These are phyloP conservation scores for Penicillium digitatum DNA, from an alignment of 2,329 filamentous ascomycete genomes.

Conservation along the genomic window DNA sequence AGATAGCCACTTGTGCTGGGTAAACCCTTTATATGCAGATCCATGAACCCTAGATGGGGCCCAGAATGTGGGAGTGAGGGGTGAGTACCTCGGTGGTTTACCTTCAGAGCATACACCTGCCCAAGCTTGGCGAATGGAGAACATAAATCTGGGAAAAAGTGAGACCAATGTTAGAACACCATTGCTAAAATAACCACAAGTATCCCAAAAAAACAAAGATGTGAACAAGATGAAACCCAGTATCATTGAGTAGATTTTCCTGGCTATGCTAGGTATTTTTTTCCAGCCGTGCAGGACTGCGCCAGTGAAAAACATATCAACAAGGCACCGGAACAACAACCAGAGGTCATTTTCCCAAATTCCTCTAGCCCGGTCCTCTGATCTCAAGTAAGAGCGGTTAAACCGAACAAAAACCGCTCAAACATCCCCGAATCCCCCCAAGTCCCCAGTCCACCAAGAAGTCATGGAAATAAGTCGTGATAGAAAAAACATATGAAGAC, in stretches of 20 bases:
- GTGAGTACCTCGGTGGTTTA: not conserved
- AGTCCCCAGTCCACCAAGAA: slow-evolving; percentile 24
- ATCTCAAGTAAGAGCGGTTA: slow-evolving; percentile 15
- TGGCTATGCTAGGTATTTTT: slow-evolving; percentile 32
- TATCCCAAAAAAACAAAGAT: not conserved
- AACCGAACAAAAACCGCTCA: slow-evolving; percentile 18
- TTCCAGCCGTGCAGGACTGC: slow-evolving; percentile 26
- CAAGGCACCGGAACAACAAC: slow-evolving; percentile 24
- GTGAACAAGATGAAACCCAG: slow-evolving; percentile 29
- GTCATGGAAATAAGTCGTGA: slow-evolving; percentile 28
- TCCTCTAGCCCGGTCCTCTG: slow-evolving; percentile 20
- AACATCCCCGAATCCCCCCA: slow-evolving; percentile 23
- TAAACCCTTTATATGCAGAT: not conserved
- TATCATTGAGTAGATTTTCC: slow-evolving; percentile 34
- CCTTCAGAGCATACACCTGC: not conserved
- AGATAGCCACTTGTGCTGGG: not conserved
- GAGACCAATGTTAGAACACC: slow-evolving; percentile 1
- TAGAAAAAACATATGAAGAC: slow-evolving; percentile 17
- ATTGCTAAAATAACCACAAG: not conserved
- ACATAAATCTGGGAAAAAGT: not conserved
- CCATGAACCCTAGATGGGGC: not conserved
- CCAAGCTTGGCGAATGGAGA: not conserved
- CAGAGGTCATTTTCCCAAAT: slow-evolving; percentile 16
- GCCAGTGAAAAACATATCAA: slow-evolving; percentile 27
- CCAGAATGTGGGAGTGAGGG: not conserved